phyloP scores from a whole-genome alignment of 306 rosid genomes.

The Casuarina cunninghamiana region DNA sequence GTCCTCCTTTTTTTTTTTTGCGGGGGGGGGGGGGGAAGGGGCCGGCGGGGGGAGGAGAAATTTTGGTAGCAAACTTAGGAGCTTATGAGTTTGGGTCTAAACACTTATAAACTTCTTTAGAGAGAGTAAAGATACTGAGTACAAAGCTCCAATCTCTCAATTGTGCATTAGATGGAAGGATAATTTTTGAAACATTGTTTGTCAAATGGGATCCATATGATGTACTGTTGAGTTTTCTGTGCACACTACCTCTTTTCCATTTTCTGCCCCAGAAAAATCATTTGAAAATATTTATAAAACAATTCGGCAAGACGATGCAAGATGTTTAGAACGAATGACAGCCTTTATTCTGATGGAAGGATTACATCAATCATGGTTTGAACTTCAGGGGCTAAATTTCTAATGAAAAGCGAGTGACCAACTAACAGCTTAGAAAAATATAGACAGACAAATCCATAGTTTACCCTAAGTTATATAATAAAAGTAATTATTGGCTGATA shows the following conservation, averaged over 20 bases:
- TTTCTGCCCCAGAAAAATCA: not conserved
- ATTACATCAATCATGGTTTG: not conserved
- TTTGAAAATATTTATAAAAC: not conserved
- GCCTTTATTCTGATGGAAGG: not conserved
- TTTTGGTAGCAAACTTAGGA: no score
- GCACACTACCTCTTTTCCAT: not conserved
- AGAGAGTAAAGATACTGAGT: not conserved
- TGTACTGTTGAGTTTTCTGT: not conserved
- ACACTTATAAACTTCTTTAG: not conserved
- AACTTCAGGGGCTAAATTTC: not conserved
- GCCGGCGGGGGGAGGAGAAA: no score
- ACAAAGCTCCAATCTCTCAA: not conserved
- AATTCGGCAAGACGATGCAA: not conserved
- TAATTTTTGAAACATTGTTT: not conserved
- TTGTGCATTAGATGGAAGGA: not conserved
- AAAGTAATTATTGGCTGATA: slow-evolving; percentile 10
- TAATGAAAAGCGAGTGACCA: not conserved
- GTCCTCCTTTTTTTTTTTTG: no score
- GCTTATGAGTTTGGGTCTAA: not conserved
- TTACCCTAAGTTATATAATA: not conserved
- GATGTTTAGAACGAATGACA: not conserved
- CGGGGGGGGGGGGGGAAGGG: no score
- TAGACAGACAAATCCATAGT: not conserved
- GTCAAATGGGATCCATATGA: not conserved
- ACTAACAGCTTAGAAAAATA: not conserved